Base-by-base conservation (phyloP, 1,284 basidiomycete genomes). In the Fereydounia khargensis region DNA sequence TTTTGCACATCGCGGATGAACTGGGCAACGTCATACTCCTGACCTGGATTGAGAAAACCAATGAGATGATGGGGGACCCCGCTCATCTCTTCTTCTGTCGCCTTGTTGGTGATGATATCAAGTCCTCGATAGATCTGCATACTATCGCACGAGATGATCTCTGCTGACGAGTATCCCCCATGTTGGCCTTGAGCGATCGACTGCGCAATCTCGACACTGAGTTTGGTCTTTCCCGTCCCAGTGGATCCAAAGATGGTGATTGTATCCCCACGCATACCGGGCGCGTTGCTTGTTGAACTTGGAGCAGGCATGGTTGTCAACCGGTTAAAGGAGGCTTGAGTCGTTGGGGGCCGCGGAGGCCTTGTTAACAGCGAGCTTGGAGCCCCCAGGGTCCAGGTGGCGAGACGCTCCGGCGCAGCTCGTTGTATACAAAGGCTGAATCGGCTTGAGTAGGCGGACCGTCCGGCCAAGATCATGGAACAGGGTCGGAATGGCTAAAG, bases 51-150 rank as follows among this genome's bases (percentile, higher is more conserved):
- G 48, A 91, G 87, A 67, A 94, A 86, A 39, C 84, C 86, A 82
- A 99, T 86, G 9, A 97, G 81, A 55, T 89, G 85, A 79, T 99
- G 95, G 32, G 86, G 85, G 14, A 98, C 80, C 0, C 88, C 91
- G 33, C 82, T 80, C 76, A 83, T 85, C 77, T 98, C 91, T 22
- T 81, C 78, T 13, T 78, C 57, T 0, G 89, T 85, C 8, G 92
- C 83, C 78, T 99, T 98, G 78, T 98, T 98, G 17, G 95, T 98
- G 67, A 97, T 87, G 42, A 95, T 80, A 74, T 97, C 88, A 68
- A 98, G 81, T 0, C 94, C 92, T n/a, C 81, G 80, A 76, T 98
- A 98, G 13, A 92, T 86, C 77, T 99, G 95, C 92, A 99, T 98
- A 9, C 94, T 86, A 78, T 98, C 95, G 8, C 91, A 89, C 65